Evolutionary conservation across 1,139 yeast genomes (phyloP).

Genomic region (Yamadazyma epiphylla): DNA sequence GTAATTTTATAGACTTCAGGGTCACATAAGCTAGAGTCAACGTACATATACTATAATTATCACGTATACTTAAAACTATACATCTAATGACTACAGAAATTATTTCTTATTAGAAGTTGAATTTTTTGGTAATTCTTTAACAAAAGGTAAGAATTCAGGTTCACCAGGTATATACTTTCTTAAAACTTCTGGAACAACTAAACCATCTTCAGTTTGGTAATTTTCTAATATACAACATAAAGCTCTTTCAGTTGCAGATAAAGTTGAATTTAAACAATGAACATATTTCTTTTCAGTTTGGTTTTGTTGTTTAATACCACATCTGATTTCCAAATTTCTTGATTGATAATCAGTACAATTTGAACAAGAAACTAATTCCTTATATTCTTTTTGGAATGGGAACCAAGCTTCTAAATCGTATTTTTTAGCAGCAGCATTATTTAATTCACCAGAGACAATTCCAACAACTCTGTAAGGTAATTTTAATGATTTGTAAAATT

Average conservation of each 20-base stretch:
- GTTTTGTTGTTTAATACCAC: constrained; percentile 95
- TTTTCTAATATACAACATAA: constrained; percentile 95
- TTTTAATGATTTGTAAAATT: constrained; percentile 86
- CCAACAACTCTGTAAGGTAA: constrained; percentile 97
- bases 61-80: too few relatives aligned
- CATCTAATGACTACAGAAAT: too few relatives aligned
- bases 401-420: constrained; percentile 99
- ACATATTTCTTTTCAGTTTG: constrained; percentile 97
- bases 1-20: too few relatives aligned
- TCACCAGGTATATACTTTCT: constrained; percentile 97
- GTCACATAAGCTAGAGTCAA: too few relatives aligned
- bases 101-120: constrained; percentile 79
- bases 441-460: constrained; percentile 96
- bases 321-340: constrained; percentile 95
- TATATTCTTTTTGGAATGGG: constrained; percentile 98
- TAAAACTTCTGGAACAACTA: constrained; percentile 89
- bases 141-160: constrained; percentile 91
- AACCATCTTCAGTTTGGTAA: constrained; percentile 95
- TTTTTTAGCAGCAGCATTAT: constrained; percentile 98
- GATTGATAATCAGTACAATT: constrained; percentile 99
- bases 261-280: constrained; percentile 95
- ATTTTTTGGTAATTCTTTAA: constrained; percentile 91
- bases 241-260: constrained; percentile 98
- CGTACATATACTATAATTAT: too few relatives aligned
- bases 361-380: constrained; percentile 96